These are phyloP conservation scores for Debaryomyces maramus DNA, from an alignment of 805 yeast species.

Conservation along the genomic window DNA sequence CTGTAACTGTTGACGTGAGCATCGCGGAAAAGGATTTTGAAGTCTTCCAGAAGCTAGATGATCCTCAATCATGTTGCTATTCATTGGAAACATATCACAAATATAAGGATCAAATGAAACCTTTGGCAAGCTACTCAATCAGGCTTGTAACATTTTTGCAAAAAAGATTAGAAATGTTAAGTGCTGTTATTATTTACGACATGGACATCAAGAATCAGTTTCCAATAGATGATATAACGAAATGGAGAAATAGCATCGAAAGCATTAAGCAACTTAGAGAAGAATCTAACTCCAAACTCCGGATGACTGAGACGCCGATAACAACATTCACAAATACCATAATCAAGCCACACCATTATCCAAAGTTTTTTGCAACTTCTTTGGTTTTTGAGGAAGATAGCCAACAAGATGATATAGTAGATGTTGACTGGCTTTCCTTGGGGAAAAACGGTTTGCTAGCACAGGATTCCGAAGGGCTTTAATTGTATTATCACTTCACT, in stretches of 20 bases:
- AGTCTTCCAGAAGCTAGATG: constrained; percentile 20
- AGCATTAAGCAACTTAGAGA: constrained; percentile 23
- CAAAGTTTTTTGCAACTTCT: constrained; percentile 7
- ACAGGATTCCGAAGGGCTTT: constrained; percentile 9
- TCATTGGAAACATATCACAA: constrained; percentile 15
- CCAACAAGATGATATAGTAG: constrained; percentile 7
- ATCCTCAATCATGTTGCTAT: constrained; percentile 13
- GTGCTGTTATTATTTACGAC: constrained; percentile 29
- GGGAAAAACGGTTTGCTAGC: constrained; percentile 14
- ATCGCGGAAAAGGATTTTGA: constrained; percentile 22
- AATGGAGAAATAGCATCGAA: constrained; percentile 28
- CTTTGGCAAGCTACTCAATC: constrained; percentile 28
- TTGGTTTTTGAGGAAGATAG: constrained; percentile 1
- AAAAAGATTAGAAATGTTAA: constrained; percentile 27
- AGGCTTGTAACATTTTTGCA: constrained; percentile 32
- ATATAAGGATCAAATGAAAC: constrained; percentile 17
- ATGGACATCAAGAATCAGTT: constrained; percentile 18
- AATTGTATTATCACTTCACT: too few relatives aligned
- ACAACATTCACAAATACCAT: constrained; percentile 20
- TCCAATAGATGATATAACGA: constrained; percentile 23
- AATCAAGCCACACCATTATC: constrained; percentile 26
- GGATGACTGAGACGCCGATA: constrained; percentile 27
- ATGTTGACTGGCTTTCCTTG: constrained; percentile 15
- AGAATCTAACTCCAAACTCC: constrained; percentile 20
- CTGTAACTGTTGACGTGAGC: constrained; percentile 40